Base-by-base conservation (phyloP, 352 stramenopile genomes). In the Pythium coloratum region DNA sequence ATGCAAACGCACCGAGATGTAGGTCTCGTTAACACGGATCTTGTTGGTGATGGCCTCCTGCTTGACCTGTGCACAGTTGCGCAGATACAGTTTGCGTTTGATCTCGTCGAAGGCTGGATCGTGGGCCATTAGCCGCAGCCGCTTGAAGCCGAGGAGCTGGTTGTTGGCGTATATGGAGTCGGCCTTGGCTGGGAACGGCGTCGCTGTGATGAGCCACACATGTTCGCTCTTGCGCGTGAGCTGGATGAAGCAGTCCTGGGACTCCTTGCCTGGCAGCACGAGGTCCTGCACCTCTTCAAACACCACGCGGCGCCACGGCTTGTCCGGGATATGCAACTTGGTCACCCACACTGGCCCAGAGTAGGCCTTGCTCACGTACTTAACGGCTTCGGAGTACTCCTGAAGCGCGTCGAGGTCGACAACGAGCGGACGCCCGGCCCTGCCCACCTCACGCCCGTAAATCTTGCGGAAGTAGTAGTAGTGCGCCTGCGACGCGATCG, bases 201-300 rank as follows among this genome's bases (percentile, higher is more conserved):
- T 96, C 12, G 88, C 88, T 6, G 81, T 94, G 61, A 96, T 91
- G 53, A 96, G 72, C 88, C 88, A 96, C 32, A 94, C 82, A 70
- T 96, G 88, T 63, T 88, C 70, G 49, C 83, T 86, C 16, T 75
- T 71, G 33, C 80, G 81, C 33, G 85, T 94, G 26, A 96, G 81
- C 64, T 96, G 88, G 53, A 96, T 78, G 51, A 96, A 90, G 65
- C 88, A 95, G 64, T 96, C 86, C 51, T 92, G 81, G 6, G 81
- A 81, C 51, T 79, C 69, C 26, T 86, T 89, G 4, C 86, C 88
- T 3, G 84, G 80, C 20, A 89, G 69, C 8, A 95, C 88, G 10
- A 96, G 74, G 67, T 95, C 88, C 60, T 96, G 88, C 20, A 96
- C 87, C 67, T 96, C 88, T 68, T 96, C 88, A 73, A 95, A 96